Conservation (phyloP, 495 filamentous ascomycete species). For the Tetracladium setigerum region DNA sequence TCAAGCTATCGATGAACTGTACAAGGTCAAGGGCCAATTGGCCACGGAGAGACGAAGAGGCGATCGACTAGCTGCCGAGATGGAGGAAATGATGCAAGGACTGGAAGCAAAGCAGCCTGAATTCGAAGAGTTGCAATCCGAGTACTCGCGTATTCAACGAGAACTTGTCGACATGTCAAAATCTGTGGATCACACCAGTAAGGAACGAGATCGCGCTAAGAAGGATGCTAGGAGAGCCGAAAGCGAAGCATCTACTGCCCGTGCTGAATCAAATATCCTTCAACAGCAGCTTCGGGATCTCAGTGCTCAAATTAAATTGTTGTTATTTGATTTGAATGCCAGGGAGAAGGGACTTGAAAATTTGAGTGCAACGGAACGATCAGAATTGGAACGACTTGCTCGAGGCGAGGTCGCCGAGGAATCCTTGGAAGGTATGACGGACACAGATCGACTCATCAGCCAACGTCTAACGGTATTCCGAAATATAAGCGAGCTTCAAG, state of each 20-base stretch:
- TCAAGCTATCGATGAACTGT: constrained; percentile 44
- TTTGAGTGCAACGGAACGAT: constrained; percentile 55
- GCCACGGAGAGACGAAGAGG: constrained; percentile 60
- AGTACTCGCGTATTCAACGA: constrained; percentile 57
- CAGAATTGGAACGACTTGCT: constrained; percentile 64
- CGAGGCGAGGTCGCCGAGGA: constrained; percentile 54
- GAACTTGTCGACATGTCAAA: constrained; percentile 79
- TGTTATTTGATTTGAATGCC: constrained; percentile 74
- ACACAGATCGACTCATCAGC: constrained; percentile 82
- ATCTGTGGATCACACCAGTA: constrained; percentile 49
- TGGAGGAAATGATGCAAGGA: constrained; percentile 72
- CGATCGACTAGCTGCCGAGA: constrained; percentile 59
- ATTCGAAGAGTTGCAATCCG: constrained; percentile 57
- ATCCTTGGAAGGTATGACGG: constrained; percentile 59
- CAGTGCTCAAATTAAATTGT: constrained; percentile 78
- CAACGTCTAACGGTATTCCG: constrained; percentile 76
- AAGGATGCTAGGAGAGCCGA: constrained; percentile 66
- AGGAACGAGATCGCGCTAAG: constrained; percentile 48
- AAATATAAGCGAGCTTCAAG: constrained; percentile 75
- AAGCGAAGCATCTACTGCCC: constrained; percentile 57
- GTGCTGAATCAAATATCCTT: constrained; percentile 69
- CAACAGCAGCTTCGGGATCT: constrained; percentile 86
- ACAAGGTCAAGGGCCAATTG: constrained; percentile 42
- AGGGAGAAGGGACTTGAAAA: constrained; percentile 69
- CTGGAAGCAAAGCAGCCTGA: constrained; percentile 63